Base-by-base conservation (phyloP, 164 flowering plant genomes). In the Vitis riparia region DNA sequence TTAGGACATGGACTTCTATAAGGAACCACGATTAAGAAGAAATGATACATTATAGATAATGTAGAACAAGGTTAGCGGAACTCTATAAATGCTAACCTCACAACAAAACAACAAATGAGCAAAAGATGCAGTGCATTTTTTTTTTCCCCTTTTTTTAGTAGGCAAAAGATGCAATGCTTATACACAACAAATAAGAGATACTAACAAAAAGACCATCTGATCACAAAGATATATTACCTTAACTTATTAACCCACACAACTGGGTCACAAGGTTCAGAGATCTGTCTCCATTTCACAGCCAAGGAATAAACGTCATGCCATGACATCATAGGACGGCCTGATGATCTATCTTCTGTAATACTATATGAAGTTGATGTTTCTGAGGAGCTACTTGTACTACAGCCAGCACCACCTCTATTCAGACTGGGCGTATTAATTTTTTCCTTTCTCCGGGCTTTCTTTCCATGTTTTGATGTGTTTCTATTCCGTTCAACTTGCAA, bases 221-320 rank as follows among this genome's bases (percentile, higher is more conserved):
- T 30, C 5, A 23, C 30, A n/a, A 67, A 62, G 47, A 66, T 74
- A 49, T 16, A 57, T 53, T 87, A 95, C 99, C 99, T 90, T 69
- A 95, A 75, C 67, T 85, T 95, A 86, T 95, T 90, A 68, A 93
- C 77, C 99, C 99, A 95, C 57, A 95, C 89, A 78, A 95, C 96
- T 1, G 98, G 90, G 72, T 95, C 99, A 85, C 97, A 95, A 59
- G 99, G 99, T 80, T 95, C 99, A 72, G 99, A 91, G 44, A 95
- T 91, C 77, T 95, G 99, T 76, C 99, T 89, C 99, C 99, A 95
- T 77, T 84, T 92, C 65, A 95, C 97, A 74, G 96, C 97, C 73
- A 92, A 29, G 12, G 91, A 82, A 72, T 91, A 95, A 68, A 95
- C 83, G 76, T 88, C 89, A 60, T 82, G 87, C 99, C 99, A 95